These are phyloP conservation scores for Vitellaria paradoxa DNA, from an alignment of 179 eudicot species.

Conservation along the genomic window DNA sequence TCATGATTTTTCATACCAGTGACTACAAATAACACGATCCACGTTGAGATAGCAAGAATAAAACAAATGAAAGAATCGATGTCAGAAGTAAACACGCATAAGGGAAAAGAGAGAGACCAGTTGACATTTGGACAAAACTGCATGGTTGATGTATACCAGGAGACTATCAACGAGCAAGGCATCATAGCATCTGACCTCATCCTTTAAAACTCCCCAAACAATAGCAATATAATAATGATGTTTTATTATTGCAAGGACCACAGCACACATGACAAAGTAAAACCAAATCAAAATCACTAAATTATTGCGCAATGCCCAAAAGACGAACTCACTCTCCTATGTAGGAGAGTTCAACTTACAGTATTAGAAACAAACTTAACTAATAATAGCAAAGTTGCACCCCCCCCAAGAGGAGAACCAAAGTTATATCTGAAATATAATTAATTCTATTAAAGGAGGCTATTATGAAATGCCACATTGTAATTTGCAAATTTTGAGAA, in stretches of 20 bases:
- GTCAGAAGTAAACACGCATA: not conserved
- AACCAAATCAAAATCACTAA: not conserved
- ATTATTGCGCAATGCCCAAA: not conserved
- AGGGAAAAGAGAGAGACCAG: not conserved
- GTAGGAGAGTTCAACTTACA: not conserved
- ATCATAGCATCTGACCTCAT: not conserved
- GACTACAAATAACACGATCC: too few relatives aligned
- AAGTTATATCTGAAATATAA: too few relatives aligned
- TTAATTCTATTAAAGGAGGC: not conserved
- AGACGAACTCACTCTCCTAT: not conserved
- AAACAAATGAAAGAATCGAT: too few relatives aligned
- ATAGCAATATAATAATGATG: not conserved
- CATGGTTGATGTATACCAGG: not conserved
- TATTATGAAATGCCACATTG: not conserved
- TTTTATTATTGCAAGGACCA: not conserved
- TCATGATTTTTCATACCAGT: not conserved
- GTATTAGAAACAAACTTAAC: not conserved
- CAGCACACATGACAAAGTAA: not conserved
- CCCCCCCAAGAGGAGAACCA: not conserved
- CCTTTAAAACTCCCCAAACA: not conserved
- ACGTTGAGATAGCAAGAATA: too few relatives aligned
- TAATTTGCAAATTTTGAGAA: not conserved
- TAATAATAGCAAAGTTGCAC: not conserved
- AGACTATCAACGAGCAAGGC: not conserved
- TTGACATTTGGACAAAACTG: not conserved